Evolutionary conservation across 768 basidiomycete species (phyloP).

Genomic region (Kwoniella pini): DNA sequence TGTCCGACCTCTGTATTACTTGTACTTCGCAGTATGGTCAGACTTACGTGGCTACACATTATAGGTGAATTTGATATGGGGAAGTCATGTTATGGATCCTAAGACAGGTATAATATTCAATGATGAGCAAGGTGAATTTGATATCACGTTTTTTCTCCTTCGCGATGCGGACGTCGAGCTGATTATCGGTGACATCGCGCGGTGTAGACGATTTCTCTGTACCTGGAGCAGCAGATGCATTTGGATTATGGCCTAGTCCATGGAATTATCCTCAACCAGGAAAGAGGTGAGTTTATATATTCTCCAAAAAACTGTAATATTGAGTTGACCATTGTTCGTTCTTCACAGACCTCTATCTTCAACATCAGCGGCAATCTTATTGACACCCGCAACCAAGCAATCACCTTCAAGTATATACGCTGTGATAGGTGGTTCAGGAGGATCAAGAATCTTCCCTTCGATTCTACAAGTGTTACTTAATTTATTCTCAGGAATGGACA

Average conservation of each 20-base stretch:
- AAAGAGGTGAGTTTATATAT: slow-evolving; percentile 64
- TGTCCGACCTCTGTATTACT: background rate
- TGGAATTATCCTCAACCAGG: slow-evolving; percentile 81
- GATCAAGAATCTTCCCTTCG: slow-evolving; percentile 77
- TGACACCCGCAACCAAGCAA: slow-evolving; percentile 50
- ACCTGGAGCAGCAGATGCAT: slow-evolving; percentile 78
- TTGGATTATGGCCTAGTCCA: slow-evolving; percentile 56
- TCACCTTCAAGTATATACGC: slow-evolving; percentile 61
- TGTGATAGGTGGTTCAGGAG: slow-evolving; percentile 82
- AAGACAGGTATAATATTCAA: slow-evolving; percentile 87
- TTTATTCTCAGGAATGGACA: slow-evolving; percentile 75
- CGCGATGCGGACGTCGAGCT: too few species aligned
- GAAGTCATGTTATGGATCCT: slow-evolving; percentile 80
- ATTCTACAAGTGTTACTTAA: slow-evolving; percentile 74
- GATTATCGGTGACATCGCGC: background rate
- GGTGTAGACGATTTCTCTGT: slow-evolving; percentile 82
- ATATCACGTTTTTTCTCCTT: too few species aligned
- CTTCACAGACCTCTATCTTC: slow-evolving; percentile 85
- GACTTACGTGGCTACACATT: too few species aligned
- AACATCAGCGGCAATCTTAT: slow-evolving; percentile 75
- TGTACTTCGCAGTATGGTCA: too few species aligned
- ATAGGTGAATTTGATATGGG: slow-evolving; percentile 80
- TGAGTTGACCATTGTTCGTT: too few species aligned
- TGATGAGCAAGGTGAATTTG: slow-evolving; percentile 64
- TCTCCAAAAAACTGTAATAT: too few species aligned